Evolutionary conservation across 345 rosid genomes (phyloP).

Genomic region (Lenwebbia sp.): DNA sequence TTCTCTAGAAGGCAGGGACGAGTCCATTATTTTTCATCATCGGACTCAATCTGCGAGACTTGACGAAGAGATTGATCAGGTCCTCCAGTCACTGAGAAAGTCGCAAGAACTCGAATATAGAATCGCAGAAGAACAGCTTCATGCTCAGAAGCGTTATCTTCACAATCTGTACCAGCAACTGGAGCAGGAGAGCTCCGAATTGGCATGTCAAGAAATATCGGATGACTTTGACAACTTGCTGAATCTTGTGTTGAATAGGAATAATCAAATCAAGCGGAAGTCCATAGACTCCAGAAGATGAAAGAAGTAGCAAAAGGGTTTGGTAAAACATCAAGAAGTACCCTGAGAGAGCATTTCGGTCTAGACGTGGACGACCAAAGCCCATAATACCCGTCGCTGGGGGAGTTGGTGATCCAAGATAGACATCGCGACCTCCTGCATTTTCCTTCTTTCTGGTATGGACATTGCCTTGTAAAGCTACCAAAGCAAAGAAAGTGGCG

Average conservation of each 20-base stretch:
- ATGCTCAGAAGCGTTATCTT: constrained; percentile 50
- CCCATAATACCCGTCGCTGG: not conserved
- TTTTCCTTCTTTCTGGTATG: not conserved
- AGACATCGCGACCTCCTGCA: not conserved
- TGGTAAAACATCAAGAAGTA: constrained; percentile 45
- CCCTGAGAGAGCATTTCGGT: constrained; percentile 44
- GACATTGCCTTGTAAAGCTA: not conserved
- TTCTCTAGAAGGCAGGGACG: constrained; percentile 5
- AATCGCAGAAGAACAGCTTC: constrained; percentile 51
- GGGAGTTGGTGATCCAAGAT: not conserved
- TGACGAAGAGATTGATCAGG: constrained; percentile 51
- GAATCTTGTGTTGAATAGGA: constrained; percentile 29
- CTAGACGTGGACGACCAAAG: constrained; percentile 23
- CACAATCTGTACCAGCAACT: constrained; percentile 47
- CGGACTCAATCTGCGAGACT: constrained; percentile 37
- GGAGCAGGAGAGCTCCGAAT: constrained; percentile 51
- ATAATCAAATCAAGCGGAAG: constrained; percentile 52
- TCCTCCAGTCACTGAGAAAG: constrained; percentile 39
- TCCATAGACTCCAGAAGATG: constrained; percentile 53
- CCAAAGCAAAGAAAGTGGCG: not conserved
- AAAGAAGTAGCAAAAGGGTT: constrained; percentile 61
- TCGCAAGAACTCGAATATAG: constrained; percentile 58
- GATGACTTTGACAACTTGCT: constrained; percentile 16
- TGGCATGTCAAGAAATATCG: constrained; percentile 14
- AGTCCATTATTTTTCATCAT: constrained; percentile 20